Percentiles rank a stretch among this genome's conserved stretches.
These are phyloP conservation scores for Sideroxylon spinosum DNA, from an alignment of 179 eudicot species.

Conservation along the genomic window DNA sequence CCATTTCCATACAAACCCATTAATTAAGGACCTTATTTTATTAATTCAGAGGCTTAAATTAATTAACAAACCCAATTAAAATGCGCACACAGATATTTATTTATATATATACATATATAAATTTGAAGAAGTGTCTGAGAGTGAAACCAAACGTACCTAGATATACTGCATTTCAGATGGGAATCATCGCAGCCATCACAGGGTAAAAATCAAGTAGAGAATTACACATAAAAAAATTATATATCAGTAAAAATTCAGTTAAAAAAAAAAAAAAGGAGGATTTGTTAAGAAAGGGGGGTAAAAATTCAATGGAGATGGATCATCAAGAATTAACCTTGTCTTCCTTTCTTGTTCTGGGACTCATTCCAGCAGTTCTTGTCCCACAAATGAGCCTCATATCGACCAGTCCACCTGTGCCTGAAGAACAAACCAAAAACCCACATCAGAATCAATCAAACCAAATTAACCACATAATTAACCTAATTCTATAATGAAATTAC, in stretches of 20 bases:
- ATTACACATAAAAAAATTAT: not conserved
- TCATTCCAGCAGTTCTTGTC: constrained; percentile 75
- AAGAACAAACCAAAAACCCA: not conserved
- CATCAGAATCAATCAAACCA: no score
- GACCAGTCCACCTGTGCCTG: constrained; percentile 80
- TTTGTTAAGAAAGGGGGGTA: no score
- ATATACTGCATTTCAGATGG: constrained; percentile 41
- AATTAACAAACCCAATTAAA: not conserved
- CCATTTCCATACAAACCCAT: not conserved
- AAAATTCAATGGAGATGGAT: not conserved
- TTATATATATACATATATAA: not conserved
- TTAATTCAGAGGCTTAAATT: not conserved
- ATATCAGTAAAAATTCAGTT: not conserved
- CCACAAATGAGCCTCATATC: constrained; percentile 82
- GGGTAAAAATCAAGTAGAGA: not conserved
- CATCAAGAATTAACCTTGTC: constrained; percentile 55
- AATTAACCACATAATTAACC: no score
- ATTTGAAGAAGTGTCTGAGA: not conserved
- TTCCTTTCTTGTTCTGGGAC: constrained; percentile 71
- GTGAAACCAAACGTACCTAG: constrained; percentile 44
- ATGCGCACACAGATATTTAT: no score
- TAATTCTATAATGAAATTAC: no score
- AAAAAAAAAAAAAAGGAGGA: not conserved
- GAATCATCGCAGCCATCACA: constrained; percentile 12
- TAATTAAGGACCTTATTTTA: not conserved